These are phyloP conservation scores for Talaromyces sp. DNA, from an alignment of 2,329 filamentous ascomycete species.

Conservation along the genomic window DNA sequence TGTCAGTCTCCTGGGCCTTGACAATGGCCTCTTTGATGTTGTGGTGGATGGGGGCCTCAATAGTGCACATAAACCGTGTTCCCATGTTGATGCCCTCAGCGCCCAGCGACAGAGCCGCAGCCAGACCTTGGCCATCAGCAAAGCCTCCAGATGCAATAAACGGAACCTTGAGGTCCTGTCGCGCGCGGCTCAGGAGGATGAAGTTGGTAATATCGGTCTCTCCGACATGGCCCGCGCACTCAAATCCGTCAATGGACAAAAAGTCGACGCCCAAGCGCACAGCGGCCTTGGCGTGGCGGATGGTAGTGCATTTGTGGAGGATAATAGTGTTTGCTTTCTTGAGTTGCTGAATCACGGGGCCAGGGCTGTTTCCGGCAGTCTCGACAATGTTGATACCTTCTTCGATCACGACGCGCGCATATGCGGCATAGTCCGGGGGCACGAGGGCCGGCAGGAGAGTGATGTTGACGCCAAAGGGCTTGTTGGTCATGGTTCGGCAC, in stretches of 20 bases:
- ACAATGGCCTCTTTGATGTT: constrained; percentile 96
- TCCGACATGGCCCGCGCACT: constrained; percentile 72
- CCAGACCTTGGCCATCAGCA: constrained; percentile 87
- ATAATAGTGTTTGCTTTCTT: constrained; percentile 76
- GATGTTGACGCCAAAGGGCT: constrained; percentile 83
- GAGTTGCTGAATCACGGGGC: constrained; percentile 82
- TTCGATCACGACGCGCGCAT: constrained; percentile 87
- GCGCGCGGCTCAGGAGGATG: constrained; percentile 71
- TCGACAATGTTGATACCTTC: constrained; percentile 90
- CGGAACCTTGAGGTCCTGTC: constrained; percentile 77
- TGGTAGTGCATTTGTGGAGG: constrained; percentile 96
- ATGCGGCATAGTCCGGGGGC: constrained; percentile 87
- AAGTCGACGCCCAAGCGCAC: constrained; percentile 96
- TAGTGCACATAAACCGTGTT: constrained; percentile 93
- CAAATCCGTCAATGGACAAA: constrained; percentile 93
- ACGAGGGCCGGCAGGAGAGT: constrained; percentile 87
- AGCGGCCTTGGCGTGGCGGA: constrained; percentile 85
- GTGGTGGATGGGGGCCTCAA: constrained; percentile 84
- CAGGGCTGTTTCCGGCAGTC: constrained; percentile 85
- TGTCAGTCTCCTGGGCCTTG: constrained; percentile 82
- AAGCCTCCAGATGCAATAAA: constrained; percentile 97
- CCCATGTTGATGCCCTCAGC: constrained; percentile 98
- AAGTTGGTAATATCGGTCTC: constrained; percentile 53
- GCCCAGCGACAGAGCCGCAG: constrained; percentile 82
- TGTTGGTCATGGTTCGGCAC: constrained; percentile 66